phyloP scores from a whole-genome alignment of 169 alveolate genomes.

The Plasmodium ovale region DNA sequence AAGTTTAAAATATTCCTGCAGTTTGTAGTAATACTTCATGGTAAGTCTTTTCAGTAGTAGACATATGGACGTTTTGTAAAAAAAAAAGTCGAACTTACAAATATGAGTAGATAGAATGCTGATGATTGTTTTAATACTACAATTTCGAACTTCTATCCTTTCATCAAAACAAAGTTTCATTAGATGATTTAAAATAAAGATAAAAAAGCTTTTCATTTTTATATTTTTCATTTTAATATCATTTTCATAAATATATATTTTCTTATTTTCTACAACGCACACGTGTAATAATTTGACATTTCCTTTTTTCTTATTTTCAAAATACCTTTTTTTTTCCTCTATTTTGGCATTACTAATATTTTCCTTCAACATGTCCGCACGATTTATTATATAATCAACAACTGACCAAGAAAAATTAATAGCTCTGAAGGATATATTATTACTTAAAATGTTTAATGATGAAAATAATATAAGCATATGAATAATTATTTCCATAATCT shows the following conservation, averaged over 20 bases:
- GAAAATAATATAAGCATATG: slow-evolving; percentile 71
- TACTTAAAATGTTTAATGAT: slow-evolving; percentile 43
- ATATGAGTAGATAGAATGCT: slow-evolving; percentile 69
- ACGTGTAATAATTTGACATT: slow-evolving; percentile 20
- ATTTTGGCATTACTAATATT: slow-evolving; percentile 8
- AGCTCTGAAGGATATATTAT: slow-evolving; percentile 66
- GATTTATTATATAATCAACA: slow-evolving; percentile 57
- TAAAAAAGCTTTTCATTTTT: slow-evolving; percentile 70
- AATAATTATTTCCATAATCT: slow-evolving; percentile 66
- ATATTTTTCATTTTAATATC: slow-evolving; percentile 70
- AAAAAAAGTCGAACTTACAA: slow-evolving; percentile 55
- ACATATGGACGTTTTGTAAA: slow-evolving; percentile 74
- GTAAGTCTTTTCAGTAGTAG: slow-evolving; percentile 33
- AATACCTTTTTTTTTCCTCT: background rate
- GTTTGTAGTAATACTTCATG: slow-evolving; percentile 27
- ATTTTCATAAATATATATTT: slow-evolving; percentile 52
- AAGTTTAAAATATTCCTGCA: slow-evolving; percentile 38
- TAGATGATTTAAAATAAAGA: slow-evolving; percentile 65
- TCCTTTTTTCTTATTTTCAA: background rate
- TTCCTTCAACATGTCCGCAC: slow-evolving; percentile 26
- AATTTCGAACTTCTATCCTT: slow-evolving; percentile 74
- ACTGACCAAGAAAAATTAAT: slow-evolving; percentile 71
- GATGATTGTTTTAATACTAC: slow-evolving; percentile 76
- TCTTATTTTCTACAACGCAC: slow-evolving; percentile 42
- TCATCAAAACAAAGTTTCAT: slow-evolving; percentile 73